Evolutionary conservation across 257 asterid species (phyloP).

Genomic region (Ajuga chamaepitys): DNA sequence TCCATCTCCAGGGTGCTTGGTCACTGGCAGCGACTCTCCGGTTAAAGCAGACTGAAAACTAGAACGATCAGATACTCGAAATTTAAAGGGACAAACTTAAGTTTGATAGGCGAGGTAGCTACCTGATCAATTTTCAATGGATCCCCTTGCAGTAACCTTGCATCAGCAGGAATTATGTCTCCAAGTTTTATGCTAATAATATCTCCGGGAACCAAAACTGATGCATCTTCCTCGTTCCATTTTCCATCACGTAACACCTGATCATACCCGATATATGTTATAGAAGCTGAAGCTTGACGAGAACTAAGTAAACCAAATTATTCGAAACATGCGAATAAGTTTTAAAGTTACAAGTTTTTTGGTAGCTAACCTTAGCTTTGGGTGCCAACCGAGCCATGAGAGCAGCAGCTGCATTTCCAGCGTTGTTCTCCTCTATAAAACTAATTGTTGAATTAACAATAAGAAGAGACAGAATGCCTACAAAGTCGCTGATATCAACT

Average conservation of each 20-base stretch:
- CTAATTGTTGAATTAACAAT: slow-evolving; percentile 63
- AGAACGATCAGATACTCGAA: not conserved
- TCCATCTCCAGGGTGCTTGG: slow-evolving; percentile 40
- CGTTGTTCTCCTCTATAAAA: slow-evolving; percentile 64
- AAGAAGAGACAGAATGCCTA: slow-evolving; percentile 48
- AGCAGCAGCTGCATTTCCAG: slow-evolving; percentile 78
- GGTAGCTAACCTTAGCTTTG: slow-evolving; percentile 41
- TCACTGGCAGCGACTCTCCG: slow-evolving; percentile 47
- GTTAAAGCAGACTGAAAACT: slow-evolving; percentile 40
- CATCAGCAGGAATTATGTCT: slow-evolving; percentile 80
- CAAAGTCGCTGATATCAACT: slow-evolving; percentile 32
- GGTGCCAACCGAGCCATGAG: slow-evolving; percentile 80
- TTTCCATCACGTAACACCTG: slow-evolving; percentile 54
- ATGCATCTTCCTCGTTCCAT: slow-evolving; percentile 67
- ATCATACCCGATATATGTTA: not conserved
- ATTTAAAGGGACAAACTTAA: not conserved
- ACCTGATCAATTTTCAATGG: slow-evolving; percentile 71
- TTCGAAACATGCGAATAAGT: not conserved
- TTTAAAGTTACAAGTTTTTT: not conserved
- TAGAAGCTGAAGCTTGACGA: not conserved
- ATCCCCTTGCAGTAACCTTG: slow-evolving; percentile 67
- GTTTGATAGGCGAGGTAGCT: not conserved
- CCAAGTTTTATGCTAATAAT: slow-evolving; percentile 61
- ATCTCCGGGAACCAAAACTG: slow-evolving; percentile 69
- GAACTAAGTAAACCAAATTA: not conserved